phyloP scores from a whole-genome alignment of 306 rosid species.

The Rubus idaeus region DNA sequence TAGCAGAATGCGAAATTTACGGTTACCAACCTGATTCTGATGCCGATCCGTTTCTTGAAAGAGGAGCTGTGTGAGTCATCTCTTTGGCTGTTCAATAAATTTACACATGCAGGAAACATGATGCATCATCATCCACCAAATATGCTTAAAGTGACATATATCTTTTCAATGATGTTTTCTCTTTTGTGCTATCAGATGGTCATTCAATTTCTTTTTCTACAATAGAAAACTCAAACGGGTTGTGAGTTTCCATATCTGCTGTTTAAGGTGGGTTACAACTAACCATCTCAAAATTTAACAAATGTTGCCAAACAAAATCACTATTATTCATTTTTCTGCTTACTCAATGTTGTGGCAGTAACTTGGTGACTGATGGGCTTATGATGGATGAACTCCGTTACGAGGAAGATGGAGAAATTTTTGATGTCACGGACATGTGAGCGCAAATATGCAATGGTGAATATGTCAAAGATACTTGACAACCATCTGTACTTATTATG shows the following conservation, averaged over 20 bases:
- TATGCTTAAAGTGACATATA: background rate
- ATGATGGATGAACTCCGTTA: constrained; percentile 41
- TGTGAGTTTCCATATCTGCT: constrained; percentile 72
- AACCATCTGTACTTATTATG: constrained; percentile 34
- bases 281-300: background rate
- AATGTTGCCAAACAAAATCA: background rate
- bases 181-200: constrained; percentile 62
- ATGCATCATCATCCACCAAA: background rate
- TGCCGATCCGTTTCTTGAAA: constrained; percentile 71
- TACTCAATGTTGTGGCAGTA: constrained; percentile 48
- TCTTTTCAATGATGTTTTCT: constrained; percentile 16
- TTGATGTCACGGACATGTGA: constrained; percentile 88
- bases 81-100: background rate
- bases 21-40: constrained; percentile 81
- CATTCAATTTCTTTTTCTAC: constrained; percentile 90
- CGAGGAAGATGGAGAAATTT: constrained; percentile 78
- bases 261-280: constrained; percentile 70
- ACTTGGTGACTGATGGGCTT: constrained; percentile 67
- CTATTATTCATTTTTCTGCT: constrained; percentile 9
- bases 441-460: constrained; percentile 13
- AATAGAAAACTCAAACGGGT: constrained; percentile 84
- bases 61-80: constrained; percentile 74
- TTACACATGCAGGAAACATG: background rate
- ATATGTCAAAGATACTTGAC: constrained; percentile 26
- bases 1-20: constrained; percentile 78